A percentile compares a stretch with the other conserved stretches of the same genome.
These are phyloP conservation scores for Isoetes engelmannii DNA, from an alignment of 83 land plant species.

Conservation along the genomic window DNA sequence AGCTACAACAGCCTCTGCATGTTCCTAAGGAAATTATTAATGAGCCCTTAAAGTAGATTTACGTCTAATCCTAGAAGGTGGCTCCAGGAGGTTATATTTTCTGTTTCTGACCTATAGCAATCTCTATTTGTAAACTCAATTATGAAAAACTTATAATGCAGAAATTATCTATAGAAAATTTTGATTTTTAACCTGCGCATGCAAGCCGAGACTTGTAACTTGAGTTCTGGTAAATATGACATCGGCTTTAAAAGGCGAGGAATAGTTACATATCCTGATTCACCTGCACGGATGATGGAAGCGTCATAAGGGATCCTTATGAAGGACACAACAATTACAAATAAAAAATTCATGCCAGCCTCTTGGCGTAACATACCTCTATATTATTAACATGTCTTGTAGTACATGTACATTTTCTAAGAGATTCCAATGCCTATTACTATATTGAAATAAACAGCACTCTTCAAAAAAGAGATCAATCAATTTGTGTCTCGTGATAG, in stretches of 20 bases:
- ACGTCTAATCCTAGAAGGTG: too few relatives aligned
- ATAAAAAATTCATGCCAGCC: background rate
- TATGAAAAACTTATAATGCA: background rate
- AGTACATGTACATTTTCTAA: background rate
- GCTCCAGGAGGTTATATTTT: too few relatives aligned
- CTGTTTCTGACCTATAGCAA: too few relatives aligned
- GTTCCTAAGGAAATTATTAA: too few relatives aligned
- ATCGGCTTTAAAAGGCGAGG: slow-evolving; percentile 15
- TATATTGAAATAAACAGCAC: too few relatives aligned
- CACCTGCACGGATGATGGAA: slow-evolving; percentile 5
- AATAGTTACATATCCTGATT: slow-evolving; percentile 5
- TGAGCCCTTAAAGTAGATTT: too few relatives aligned
- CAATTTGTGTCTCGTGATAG: too few relatives aligned
- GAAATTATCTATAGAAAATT: background rate
- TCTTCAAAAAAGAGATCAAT: too few relatives aligned
- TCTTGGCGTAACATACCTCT: background rate
- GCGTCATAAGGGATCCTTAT: background rate
- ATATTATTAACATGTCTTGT: background rate
- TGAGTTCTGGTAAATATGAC: slow-evolving; percentile 16
- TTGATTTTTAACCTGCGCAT: slow-evolving; percentile 16
- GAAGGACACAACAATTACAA: background rate
- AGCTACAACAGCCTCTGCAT: too few relatives aligned
- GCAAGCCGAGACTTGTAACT: slow-evolving; percentile 15
- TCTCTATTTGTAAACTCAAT: background rate
- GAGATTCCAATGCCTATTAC: background rate